Base-by-base conservation (phyloP, 1,284 basidiomycete genomes). In the Tilletiaria anomala region DNA sequence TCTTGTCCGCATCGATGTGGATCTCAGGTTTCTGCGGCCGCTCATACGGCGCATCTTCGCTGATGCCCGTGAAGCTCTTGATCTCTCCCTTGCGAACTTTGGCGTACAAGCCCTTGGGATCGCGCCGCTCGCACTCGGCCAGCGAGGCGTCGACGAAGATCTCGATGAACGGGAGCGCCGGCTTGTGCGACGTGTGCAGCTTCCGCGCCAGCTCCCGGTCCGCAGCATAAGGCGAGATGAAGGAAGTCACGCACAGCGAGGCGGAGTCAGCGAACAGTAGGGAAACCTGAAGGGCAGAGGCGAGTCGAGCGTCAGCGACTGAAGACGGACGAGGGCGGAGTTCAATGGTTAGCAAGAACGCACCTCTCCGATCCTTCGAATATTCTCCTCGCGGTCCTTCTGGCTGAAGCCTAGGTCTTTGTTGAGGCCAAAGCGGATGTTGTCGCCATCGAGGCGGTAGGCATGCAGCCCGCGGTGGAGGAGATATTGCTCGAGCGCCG, bases 81-180 rank as follows among this genome's bases (percentile, higher is more conserved):
- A 99, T 96, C 71, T 91, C 84, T 17, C 93, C 91, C 1, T 83
- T 80, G 48, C 89, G 74, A 4, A 93, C 93, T 70, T 89, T 94
- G 73, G 88, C 93, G 74, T 97, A 99, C 44, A 97, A 71, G 0
- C 91, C 93, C 70, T 99, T 99, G 4, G 93, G 93, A 69, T 99
- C 91, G 39, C 93, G 78, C 65, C 77, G 72, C 70, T 97, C 93
- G 26, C 85, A 87, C 32, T 93, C 79, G 37, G 73, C 69, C 32
- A 99, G 75, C 10, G 88, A 86, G 1, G 88, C 89, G 68, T 97
- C 91, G 40, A 96, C 75, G 64, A 80, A 99, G 20, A 97, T 88
- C 48, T 68, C 91, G 54, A 99, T 69, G 69, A 99, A 97, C 29
- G 79, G 78, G 34, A 96, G 68, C 67, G 44, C 75, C 71, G 18